These are phyloP conservation scores for Monilinia polystroma DNA, from an alignment of 2,329 filamentous ascomycete genomes.

Conservation along the genomic window DNA sequence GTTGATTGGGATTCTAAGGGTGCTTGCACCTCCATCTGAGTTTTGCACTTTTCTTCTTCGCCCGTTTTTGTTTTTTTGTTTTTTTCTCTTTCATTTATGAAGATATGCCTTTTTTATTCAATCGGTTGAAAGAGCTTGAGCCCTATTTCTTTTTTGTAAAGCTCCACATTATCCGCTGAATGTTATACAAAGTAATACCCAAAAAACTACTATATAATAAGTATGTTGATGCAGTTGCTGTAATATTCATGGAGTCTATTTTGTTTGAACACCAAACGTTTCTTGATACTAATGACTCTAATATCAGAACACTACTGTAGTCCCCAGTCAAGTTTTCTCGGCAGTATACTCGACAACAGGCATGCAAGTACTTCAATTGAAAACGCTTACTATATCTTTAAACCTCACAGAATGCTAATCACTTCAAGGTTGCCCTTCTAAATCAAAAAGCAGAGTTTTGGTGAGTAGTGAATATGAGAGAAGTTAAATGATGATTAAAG, in stretches of 20 bases:
- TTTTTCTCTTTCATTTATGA: neutral
- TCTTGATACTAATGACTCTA: neutral
- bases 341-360: neutral
- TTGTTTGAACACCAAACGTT: neutral
- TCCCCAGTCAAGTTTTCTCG: neutral
- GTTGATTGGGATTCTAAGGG: neutral
- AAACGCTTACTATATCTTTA: too few species aligned
- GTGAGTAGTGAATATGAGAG: neutral
- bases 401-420: neutral
- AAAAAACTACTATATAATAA: neutral
- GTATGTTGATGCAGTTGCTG: neutral
- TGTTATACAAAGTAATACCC: neutral
- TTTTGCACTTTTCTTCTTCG: neutral
- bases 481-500: neutral
- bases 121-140: neutral
- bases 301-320: neutral
- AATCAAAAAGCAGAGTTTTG: neutral
- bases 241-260: fast-evolving
- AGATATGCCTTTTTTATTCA: neutral
- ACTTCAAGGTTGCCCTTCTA: fast-evolving
- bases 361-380: neutral
- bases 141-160: neutral
- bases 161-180: neutral
- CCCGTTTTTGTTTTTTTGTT: neutral
- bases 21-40: neutral